These are phyloP conservation scores for Trichosporon asahii DNA, from an alignment of 1,284 basidiomycete species.

Conservation along the genomic window DNA sequence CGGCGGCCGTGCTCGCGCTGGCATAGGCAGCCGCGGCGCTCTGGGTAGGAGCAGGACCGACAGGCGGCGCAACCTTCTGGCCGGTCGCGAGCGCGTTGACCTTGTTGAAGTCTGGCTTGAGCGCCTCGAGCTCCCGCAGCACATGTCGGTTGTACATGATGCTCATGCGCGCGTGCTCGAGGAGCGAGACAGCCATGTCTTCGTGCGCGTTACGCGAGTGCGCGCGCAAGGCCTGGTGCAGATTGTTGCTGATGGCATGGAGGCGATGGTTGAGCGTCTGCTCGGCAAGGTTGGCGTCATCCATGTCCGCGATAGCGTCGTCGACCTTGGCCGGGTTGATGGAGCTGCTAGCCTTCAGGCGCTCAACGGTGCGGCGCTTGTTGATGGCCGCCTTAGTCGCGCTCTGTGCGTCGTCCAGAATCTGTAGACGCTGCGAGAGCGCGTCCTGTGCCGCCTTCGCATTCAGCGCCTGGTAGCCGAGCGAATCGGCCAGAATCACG, in stretches of 20 bases:
- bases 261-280: constrained; percentile 73
- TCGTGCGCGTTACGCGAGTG: constrained; percentile 82
- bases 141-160: constrained; percentile 86
- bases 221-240: constrained; percentile 74
- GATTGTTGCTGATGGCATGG: constrained; percentile 82
- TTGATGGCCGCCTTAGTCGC: constrained; percentile 87
- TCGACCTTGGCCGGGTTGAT: constrained; percentile 83
- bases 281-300: constrained; percentile 88
- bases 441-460: constrained; percentile 86
- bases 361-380: constrained; percentile 82
- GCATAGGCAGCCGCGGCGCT: not conserved
- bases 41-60: not conserved
- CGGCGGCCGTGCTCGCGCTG: not conserved
- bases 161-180: constrained; percentile 84
- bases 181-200: constrained; percentile 77
- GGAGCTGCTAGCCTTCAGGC: constrained; percentile 79
- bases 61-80: not conserved
- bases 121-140: constrained; percentile 79
- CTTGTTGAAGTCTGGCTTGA: constrained; percentile 64
- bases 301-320: constrained; percentile 86
- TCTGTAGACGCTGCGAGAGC: constrained; percentile 73
- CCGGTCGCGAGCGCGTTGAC: constrained; percentile 28
- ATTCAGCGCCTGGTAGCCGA: constrained; percentile 90
- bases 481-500: constrained; percentile 82
- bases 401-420: constrained; percentile 85